Base-by-base conservation (phyloP, 1,139 yeast genomes). In the Candida buenavistaensis region DNA sequence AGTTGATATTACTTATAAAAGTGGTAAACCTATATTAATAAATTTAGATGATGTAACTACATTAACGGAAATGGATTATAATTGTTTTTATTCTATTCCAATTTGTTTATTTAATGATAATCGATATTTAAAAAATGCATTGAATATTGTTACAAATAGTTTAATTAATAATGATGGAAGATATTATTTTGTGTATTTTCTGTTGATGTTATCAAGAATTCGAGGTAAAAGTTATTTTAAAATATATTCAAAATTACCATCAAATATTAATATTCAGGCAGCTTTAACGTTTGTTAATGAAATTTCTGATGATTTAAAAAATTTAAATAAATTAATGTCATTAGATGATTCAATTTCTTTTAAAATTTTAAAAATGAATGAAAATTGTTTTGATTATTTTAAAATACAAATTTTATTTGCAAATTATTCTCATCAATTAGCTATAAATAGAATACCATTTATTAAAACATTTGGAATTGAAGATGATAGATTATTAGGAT, bases 401-500 rank as follows among this genome's bases (percentile, higher is more conserved):
- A 26, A 51, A 10, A 37, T 63, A 11, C 44, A 50, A 5, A 39
- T 57, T 5, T 65, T 62, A 25, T 44, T 63, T 17, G 46, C 61
- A 0, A 64, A 44, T 39, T 60, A 61, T 39, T 44, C 54, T n/a
- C 71, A 65, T 40, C 39, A 61, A 27, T 51, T 64, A 59, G 51
- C 59, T 5, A 53, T 62, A 24, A 66, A 66, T 43, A 43, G 68
- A 22, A 45, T 64, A 14, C 68, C 70, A 2, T 59, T 59, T 35
- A 40, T 48, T 25, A 45, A 46, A 3, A 50, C 52, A 14, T 41
- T 39, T 23, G 44, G 43, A n/a, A 48, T 50, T 10, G 44, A 47
- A 23, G 43, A 47, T 15, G 37, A 34, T 5, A 48, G 52, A 16
- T 44, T 46, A 20, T 24, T 44, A 2, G 46, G 39, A 14, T 51